Conservation (phyloP, 83 land plant genomes). For the Picea abies region DNA sequence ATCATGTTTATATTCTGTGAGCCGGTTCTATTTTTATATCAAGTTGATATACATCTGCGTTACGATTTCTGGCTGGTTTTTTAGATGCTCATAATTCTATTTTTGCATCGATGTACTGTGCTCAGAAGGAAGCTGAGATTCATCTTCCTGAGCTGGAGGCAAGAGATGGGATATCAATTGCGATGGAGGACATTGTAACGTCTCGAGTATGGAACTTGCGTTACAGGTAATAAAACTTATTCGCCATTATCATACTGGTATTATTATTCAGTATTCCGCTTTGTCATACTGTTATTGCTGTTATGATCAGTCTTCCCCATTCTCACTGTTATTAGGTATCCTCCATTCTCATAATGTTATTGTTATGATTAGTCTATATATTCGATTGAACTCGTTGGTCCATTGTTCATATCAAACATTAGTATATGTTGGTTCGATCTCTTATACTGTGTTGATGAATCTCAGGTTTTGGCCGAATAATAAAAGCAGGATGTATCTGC, state of each 20-base stretch:
- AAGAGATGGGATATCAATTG: conserved; percentile 70
- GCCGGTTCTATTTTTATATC: background rate
- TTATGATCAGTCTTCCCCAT: too few relatives aligned
- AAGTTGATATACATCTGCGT: background rate
- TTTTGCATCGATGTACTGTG: background rate
- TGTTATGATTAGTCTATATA: too few relatives aligned
- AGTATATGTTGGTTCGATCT: background rate
- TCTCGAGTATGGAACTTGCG: conserved; percentile 73
- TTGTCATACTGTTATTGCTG: too few relatives aligned
- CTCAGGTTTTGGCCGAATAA: conserved; percentile 83
- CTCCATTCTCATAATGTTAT: too few relatives aligned
- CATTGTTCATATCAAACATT: background rate
- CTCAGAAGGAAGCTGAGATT: conserved; percentile 78
- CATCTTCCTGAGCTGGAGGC: conserved; percentile 72
- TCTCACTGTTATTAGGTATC: too few relatives aligned
- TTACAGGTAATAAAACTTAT: conserved; percentile 47
- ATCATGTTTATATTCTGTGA: background rate
- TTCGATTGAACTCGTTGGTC: too few relatives aligned
- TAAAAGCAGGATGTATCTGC: conserved; percentile 85
- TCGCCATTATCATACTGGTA: too few relatives aligned
- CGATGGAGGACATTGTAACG: conserved; percentile 73
- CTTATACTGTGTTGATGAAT: background rate
- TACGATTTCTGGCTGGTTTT: background rate
- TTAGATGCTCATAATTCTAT: conserved; percentile 1
- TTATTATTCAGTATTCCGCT: too few relatives aligned